phyloP scores from a whole-genome alignment of 2,329 filamentous ascomycete genomes.

The Fusarium dlaminii region DNA sequence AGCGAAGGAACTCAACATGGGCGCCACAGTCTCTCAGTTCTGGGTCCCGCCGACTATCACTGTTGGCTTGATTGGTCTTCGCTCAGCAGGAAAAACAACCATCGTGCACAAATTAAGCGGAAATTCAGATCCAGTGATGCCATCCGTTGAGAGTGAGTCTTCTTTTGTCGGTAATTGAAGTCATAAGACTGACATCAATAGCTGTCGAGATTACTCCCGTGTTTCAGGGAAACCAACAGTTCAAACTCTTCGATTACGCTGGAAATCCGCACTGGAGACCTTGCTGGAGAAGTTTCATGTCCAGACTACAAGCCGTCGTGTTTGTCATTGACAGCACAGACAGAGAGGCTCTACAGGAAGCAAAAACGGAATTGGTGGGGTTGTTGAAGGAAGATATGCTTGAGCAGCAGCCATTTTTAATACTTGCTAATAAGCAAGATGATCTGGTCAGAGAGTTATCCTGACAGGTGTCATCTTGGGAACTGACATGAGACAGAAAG shows the following conservation, averaged over 20 bases:
- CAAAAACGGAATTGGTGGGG: neutral
- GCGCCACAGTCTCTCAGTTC: neutral
- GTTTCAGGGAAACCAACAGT: neutral
- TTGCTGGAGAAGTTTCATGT: constrained; percentile 1
- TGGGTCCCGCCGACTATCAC: neutral
- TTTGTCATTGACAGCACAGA: constrained; percentile 8
- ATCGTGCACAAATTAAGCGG: neutral
- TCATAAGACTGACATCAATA: neutral
- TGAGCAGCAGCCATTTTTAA: neutral
- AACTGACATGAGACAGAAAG: neutral
- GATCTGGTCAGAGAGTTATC: neutral
- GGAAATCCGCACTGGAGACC: neutral
- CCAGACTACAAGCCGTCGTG: neutral
- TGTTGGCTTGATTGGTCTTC: neutral
- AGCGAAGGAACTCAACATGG: neutral
- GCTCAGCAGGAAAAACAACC: neutral
- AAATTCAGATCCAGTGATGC: neutral
- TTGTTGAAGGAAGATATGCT: neutral
- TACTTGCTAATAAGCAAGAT: constrained; percentile 20
- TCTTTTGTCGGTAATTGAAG: fast-evolving
- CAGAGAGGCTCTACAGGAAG: neutral
- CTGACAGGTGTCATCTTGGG: too few species aligned
- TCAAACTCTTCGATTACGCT: neutral
- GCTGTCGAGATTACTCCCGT: neutral
- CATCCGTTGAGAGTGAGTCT: neutral